These are phyloP conservation scores for Geosmithia flava DNA, from an alignment of 2,329 filamentous ascomycete genomes.

Conservation along the genomic window DNA sequence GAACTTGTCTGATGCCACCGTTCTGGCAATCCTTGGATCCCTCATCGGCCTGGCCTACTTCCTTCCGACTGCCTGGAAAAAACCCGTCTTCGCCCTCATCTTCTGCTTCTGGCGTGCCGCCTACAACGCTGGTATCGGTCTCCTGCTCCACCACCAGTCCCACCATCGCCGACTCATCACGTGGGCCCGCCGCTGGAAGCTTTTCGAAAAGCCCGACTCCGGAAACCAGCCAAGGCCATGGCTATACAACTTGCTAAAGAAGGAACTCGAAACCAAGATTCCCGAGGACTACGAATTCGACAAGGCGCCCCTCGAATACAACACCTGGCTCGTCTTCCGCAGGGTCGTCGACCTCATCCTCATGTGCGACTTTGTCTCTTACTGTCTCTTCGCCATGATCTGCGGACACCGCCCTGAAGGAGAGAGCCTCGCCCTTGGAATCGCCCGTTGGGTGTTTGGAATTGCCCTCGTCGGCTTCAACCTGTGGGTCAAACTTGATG, in stretches of 20 bases:
- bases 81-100: slow-evolving; percentile 66
- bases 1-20: slow-evolving; percentile 75
- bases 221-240: slow-evolving; percentile 72
- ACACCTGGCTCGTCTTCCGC: slow-evolving; percentile 95
- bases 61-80: slow-evolving; percentile 57
- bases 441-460: slow-evolving; percentile 67
- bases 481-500: slow-evolving; percentile 96
- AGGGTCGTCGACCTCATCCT: slow-evolving; percentile 92
- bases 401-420: slow-evolving; percentile 64
- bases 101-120: slow-evolving; percentile 87
- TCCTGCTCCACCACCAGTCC: slow-evolving; percentile 80
- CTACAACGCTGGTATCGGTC: slow-evolving; percentile 92
- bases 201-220: slow-evolving; percentile 76
- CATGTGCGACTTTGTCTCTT: slow-evolving; percentile 97
- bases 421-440: slow-evolving; percentile 57
- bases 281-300: slow-evolving; percentile 89
- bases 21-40: slow-evolving; percentile 64
- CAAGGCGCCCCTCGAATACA: slow-evolving; percentile 90
- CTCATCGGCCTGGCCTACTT: slow-evolving; percentile 65
- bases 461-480: slow-evolving; percentile 81
- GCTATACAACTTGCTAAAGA: slow-evolving; percentile 74
- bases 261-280: slow-evolving; percentile 90
- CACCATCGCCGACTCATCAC: slow-evolving; percentile 73
- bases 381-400: slow-evolving; percentile 88
- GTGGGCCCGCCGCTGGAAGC: slow-evolving; percentile 75